phyloP scores from a whole-genome alignment of 2,329 filamentous ascomycete species.

The Exophiala mesophila region DNA sequence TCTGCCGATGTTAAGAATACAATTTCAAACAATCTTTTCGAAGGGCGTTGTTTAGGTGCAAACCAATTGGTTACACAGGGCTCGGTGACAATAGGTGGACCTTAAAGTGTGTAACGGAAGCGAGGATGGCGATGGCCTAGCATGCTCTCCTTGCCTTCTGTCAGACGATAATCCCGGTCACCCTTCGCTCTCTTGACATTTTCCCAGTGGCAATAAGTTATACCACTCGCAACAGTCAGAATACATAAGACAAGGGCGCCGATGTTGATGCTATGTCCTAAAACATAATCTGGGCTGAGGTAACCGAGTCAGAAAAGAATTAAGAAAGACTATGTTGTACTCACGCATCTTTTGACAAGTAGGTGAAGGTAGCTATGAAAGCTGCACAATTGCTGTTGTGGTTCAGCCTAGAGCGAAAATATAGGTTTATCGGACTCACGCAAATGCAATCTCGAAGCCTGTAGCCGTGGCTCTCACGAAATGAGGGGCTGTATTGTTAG shows the following conservation, averaged over 20 bases:
- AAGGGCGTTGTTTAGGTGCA: no score
- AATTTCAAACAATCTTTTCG: no score
- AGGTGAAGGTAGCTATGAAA: slow-evolving; percentile 52
- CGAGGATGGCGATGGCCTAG: slow-evolving; percentile 40
- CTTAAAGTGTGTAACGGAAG: slow-evolving; percentile 42
- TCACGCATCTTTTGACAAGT: slow-evolving; percentile 38
- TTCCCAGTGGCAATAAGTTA: slow-evolving; percentile 40
- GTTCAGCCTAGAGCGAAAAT: slow-evolving; percentile 46
- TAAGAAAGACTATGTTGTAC: slow-evolving; percentile 14
- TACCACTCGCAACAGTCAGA: slow-evolving; percentile 31
- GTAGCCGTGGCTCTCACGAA: slow-evolving; percentile 31
- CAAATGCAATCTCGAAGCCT: slow-evolving; percentile 24
- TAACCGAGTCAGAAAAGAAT: background rate
- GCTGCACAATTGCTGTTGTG: slow-evolving; percentile 63
- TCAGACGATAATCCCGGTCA: slow-evolving; percentile 35
- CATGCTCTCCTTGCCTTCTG: slow-evolving; percentile 28
- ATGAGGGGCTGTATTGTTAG: slow-evolving; percentile 26
- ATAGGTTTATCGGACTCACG: background rate
- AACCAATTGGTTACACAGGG: no score
- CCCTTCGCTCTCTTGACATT: slow-evolving; percentile 38
- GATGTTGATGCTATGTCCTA: slow-evolving; percentile 41
- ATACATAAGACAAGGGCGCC: slow-evolving; percentile 36
- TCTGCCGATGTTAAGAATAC: no score
- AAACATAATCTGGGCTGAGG: slow-evolving; percentile 34
- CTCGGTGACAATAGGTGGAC: no score